A percentile compares a stretch with the other conserved stretches of the same genome.
Conservation (phyloP, 495 filamentous ascomycete genomes). For the Rhypophila decipiens region DNA sequence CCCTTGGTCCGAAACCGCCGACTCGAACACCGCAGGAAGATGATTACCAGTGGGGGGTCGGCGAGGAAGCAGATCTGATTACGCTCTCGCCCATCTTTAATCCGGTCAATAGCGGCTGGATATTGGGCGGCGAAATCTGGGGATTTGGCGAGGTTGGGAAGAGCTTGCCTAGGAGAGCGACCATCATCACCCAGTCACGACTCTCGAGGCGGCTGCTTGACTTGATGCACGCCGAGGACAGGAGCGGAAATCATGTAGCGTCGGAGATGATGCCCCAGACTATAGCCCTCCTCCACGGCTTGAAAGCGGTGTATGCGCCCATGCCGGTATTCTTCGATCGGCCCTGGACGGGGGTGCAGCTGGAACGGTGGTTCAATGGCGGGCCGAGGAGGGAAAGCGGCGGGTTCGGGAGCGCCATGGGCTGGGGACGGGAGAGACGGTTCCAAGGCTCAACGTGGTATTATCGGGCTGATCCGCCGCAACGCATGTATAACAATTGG, state of each 20-base stretch:
- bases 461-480: constrained; percentile 45
- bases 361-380: constrained; percentile 59
- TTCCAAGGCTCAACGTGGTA: constrained; percentile 56
- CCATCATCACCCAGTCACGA: constrained; percentile 60
- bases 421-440: constrained; percentile 46
- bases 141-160: constrained; percentile 48
- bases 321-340: constrained; percentile 66
- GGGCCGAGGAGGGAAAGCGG: constrained; percentile 42
- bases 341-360: constrained; percentile 47
- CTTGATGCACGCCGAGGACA: constrained; percentile 57
- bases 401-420: constrained; percentile 41
- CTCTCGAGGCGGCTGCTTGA: constrained; percentile 57
- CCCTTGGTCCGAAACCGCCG: constrained; percentile 55
- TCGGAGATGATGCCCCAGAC: constrained; percentile 67
- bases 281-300: constrained; percentile 59
- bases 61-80: constrained; percentile 71
- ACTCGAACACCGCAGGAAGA: constrained; percentile 49
- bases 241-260: constrained; percentile 54
- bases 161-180: constrained; percentile 56
- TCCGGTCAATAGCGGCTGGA: constrained; percentile 56
- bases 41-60: constrained; percentile 64
- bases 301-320: constrained; percentile 63
- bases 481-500: constrained; percentile 56
- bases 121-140: constrained; percentile 54
- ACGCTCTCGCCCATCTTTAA: constrained; percentile 66